phyloP scores from a whole-genome alignment of 805 yeast genomes.

The Starmerella apicola region DNA sequence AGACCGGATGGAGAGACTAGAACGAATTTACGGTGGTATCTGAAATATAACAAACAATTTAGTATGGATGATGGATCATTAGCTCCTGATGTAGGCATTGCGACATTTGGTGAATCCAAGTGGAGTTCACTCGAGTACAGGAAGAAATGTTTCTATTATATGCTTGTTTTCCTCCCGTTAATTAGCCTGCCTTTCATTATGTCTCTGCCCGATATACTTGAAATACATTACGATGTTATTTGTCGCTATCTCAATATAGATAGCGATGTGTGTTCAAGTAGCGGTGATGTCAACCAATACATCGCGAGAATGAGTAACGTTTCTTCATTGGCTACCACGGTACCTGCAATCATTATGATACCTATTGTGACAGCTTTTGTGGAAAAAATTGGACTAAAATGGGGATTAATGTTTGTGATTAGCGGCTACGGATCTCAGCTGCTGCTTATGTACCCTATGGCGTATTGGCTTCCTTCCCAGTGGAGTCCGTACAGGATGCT shows the following conservation, averaged over 20 bases:
- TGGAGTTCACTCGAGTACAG: not conserved
- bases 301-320: not conserved
- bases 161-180: not conserved
- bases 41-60: too few species aligned
- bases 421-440: not conserved
- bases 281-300: not conserved
- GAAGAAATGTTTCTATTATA: not conserved
- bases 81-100: too few species aligned
- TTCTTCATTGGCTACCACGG: not conserved
- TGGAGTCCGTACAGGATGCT: conserved; percentile 3
- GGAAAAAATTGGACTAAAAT: not conserved
- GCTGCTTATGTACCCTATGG: not conserved
- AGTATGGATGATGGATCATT: too few species aligned
- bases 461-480: not conserved
- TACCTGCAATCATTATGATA: not conserved
- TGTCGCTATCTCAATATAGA: not conserved
- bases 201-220: not conserved
- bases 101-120: too few species aligned
- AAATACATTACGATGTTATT: not conserved
- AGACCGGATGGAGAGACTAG: too few species aligned
- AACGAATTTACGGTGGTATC: too few species aligned
- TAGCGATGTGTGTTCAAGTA: not conserved
- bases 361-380: conserved; percentile 4
- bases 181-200: not conserved
- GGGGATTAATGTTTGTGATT: not conserved